Evolutionary conservation across 1,139 yeast species (phyloP), one percentile per base, ranked within the genome.

Genomic region (Zygosaccharomyces pseudobailii): DNA sequence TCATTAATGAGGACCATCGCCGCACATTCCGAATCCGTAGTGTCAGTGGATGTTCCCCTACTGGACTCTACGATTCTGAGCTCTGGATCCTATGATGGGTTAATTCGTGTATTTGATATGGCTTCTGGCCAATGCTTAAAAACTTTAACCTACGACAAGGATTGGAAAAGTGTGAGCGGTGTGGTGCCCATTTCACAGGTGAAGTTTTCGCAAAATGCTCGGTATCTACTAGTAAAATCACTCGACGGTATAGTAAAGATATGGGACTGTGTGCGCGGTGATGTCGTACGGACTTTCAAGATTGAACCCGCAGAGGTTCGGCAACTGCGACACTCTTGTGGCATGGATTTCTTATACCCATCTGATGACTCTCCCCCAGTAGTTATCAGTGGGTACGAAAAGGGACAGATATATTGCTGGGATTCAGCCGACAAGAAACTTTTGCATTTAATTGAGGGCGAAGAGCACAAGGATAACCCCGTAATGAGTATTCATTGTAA

Each of bases 11-110:
- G 86, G 59, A 87, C 95, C 0, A 71, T 92, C 48, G 87, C 96
- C 17, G 97, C 98, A 0, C 98, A 92, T 65, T 80, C 95, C 0
- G 97, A 89, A 57, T 95, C 97, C 0, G 86, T 92, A 1, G 81
- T 87, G 40, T 76, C 87, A 0, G 72, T 90, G 1, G 81, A 87
- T 55, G 70, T 92, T 45, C 66, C 68, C 6, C 74, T 81, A 2
- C 84, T 82, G 46, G 98, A 92, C 60, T 87, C 92, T 41, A 78
- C 96, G 0, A 79, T 94, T 33, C 76, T 92, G 17, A 87, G 84
- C 3, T 85, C 96, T 54, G 95, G 95, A 0, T 85, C 96, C 3
- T 87, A 84, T 62, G 98, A 92, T 66, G 98, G 98, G 3, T 72
- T 86, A 52, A 82, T 87, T 30, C 73, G 98, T 46, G 69, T 92